Evolutionary conservation across 2,329 filamentous ascomycete species (phyloP), one percentile per base, ranked within the genome.

Genomic region (Colletotrichum sp.): DNA sequence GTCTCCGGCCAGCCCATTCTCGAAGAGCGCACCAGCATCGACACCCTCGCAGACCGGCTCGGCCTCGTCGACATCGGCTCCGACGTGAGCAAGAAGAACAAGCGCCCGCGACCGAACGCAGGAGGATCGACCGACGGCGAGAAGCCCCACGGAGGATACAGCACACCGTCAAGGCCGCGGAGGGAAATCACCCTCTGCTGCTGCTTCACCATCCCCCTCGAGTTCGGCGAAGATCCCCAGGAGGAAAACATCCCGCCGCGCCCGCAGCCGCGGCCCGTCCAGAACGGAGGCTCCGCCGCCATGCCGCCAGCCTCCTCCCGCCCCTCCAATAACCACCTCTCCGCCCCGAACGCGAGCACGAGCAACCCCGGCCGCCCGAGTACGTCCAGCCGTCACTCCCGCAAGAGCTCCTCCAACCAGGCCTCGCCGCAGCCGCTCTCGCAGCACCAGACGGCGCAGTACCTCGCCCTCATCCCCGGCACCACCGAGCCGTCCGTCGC

Each of bases 21-120:
- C 70, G 90, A 93, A 79, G 88, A 91, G 73, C 89, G 94, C 67
- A 93, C 92, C 39, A 98, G 96, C 80, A 90, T 99, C 72, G 97
- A 99, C 83, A 98, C 96, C 0, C 87, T 99, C 73, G 92, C 96
- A 57, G 95, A 95, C 78, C 89, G 94, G 60, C 87, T 98, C 6
- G 95, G 95, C 5, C 87, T 97, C 24, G 83, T 95, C n/a, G 91
- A 95, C 61, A 85, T 96, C 52, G 73, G 70, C 15, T 75, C 73
- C 32, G 68, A 75, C 70, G 70, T 65, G 26, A 87, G 93, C 32
- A 84, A 86, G 66, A 84, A 84, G 39, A 83, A 85, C 71, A 75
- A 79, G 61, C 80, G 80, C 63, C 74, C 79, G 30, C 75, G 72
- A 78, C 78, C 78, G 67, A 63, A 21, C 79, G 66, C 74, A 76